Evolutionary conservation across 148 eudicot genomes (phyloP).

Genomic region (Silene conica): DNA sequence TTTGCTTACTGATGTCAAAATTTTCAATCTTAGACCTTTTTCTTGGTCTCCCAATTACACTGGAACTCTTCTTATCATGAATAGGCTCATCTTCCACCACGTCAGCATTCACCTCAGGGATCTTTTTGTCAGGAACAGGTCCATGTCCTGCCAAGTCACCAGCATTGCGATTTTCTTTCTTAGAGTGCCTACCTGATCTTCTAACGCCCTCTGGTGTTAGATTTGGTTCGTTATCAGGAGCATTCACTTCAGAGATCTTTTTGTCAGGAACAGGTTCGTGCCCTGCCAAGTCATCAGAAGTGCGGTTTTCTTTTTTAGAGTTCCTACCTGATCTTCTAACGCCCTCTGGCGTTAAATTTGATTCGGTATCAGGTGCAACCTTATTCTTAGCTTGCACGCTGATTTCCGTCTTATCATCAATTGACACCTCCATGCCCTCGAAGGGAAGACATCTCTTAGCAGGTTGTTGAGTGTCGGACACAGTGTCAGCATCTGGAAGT

Average conservation of each 20-base stretch:
- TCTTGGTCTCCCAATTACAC: neutral
- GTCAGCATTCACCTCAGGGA: neutral
- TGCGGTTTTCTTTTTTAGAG: slow-evolving; percentile 5
- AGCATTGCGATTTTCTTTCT: neutral
- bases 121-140: neutral
- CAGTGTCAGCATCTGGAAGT: slow-evolving; percentile 30
- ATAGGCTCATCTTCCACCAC: slow-evolving; percentile 6
- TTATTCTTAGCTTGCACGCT: slow-evolving; percentile 6
- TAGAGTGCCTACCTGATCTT: slow-evolving; percentile 17
- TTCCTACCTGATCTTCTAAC: slow-evolving; percentile 21
- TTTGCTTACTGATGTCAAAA: neutral
- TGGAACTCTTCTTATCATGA: neutral
- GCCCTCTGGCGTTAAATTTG: neutral
- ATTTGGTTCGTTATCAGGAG: slow-evolving; percentile 1
- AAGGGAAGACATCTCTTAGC: slow-evolving; percentile 69
- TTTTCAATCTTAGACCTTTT: neutral
- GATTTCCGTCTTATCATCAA: slow-evolving; percentile 14
- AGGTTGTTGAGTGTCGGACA: slow-evolving; percentile 34
- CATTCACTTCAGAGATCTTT: neutral
- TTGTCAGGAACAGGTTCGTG: neutral
- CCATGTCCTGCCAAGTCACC: neutral
- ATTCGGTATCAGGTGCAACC: neutral
- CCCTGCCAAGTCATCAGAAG: neutral
- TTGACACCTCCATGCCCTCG: slow-evolving; percentile 30
- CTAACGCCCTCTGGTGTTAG: neutral